A percentile compares a stretch with the other conserved stretches of the same genome.
Evolutionary conservation across 179 eudicot species (phyloP).

Genomic region (Drosera spatulata): DNA sequence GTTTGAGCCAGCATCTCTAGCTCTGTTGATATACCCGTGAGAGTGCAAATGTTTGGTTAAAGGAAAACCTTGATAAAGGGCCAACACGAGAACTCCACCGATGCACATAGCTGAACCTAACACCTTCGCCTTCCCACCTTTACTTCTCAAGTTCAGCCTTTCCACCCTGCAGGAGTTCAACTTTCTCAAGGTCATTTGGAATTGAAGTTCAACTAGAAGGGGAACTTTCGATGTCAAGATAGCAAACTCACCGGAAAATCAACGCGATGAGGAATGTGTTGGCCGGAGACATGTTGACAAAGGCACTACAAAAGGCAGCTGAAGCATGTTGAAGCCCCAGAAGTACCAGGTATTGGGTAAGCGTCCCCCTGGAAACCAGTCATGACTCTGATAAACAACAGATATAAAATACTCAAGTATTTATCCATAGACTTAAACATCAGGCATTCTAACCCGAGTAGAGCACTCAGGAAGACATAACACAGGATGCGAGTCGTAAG

Average conservation of each 20-base stretch:
- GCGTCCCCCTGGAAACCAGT: conserved; percentile 48
- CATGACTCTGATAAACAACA: neutral
- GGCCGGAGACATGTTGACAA: conserved; percentile 58
- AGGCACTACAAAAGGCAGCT: conserved; percentile 58
- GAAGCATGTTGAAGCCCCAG: conserved; percentile 62
- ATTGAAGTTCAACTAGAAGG: no score
- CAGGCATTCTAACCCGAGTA: conserved; percentile 54
- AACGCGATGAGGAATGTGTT: conserved; percentile 61
- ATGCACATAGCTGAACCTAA: conserved; percentile 44
- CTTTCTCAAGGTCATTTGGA: neutral
- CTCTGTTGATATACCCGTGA: conserved; percentile 3
- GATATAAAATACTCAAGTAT: neutral
- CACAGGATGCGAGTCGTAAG: conserved; percentile 38
- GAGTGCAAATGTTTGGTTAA: conserved; percentile 19
- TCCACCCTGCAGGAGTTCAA: conserved; percentile 46
- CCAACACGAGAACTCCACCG: conserved; percentile 48
- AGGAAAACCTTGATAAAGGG: conserved; percentile 59
- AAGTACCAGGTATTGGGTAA: conserved; percentile 50
- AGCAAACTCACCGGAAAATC: conserved; percentile 40
- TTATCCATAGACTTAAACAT: neutral
- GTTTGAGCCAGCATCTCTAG: conserved; percentile 3
- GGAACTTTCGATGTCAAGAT: neutral
- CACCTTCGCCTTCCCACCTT: conserved; percentile 53
- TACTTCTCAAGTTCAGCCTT: conserved; percentile 39
- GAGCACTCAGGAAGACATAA: conserved; percentile 55